Base-by-base conservation (phyloP, 1,284 basidiomycete species). In the Mycosarcoma mackinlayi region DNA sequence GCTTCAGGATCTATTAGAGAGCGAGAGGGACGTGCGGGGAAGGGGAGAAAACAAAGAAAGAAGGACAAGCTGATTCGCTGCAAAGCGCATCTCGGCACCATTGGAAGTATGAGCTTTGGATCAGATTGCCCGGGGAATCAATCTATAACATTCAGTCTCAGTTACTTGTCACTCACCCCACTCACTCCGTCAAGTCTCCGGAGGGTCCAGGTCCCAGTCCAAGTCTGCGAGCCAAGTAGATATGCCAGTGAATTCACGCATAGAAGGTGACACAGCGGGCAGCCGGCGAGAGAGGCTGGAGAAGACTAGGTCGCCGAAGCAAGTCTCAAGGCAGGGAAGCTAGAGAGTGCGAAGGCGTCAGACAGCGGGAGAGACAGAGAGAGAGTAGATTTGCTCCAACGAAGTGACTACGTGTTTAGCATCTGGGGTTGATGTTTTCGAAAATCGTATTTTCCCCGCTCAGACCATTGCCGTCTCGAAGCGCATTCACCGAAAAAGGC, bases 1-100 rank as follows among this genome's bases (percentile, higher is more conserved):
- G 58, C 44, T 61, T 33, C 45, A 54, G 58, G 58, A 53, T 53
- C 44, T 61, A 50, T 25, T 21, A 27, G 35, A 11, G 14, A 33
- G 21, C 2, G 18, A n/a, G 11, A 23, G 50, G 33, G 44, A 49
- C 37, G 21, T 11, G 33, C 16, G 33, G 8, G 34, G 19, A 28
- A n/a, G 30, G 30, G 19, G 21, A 3, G 37, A 28, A 24, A 18
- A 11, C 16, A 35, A 23, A 30, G 27, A 9, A 30, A 25, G 42
- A 24, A n/a, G 14, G 23, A 21, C 30, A 5, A 23, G 48, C n/a
- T n/a, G 48, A 41, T 23, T 35, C 38, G 49, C 45, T 53, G 49
- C 40, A 54, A 57, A 49, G 48, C 53, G 53, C 61, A 57, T 37
- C 61, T 57, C 61, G 60, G 60, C 60, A 63, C 60, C 54, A 53